Percentiles rank a stretch among this genome's conserved stretches.
Conservation (phyloP, 805 yeast species). For the Spathaspora arborariae region DNA sequence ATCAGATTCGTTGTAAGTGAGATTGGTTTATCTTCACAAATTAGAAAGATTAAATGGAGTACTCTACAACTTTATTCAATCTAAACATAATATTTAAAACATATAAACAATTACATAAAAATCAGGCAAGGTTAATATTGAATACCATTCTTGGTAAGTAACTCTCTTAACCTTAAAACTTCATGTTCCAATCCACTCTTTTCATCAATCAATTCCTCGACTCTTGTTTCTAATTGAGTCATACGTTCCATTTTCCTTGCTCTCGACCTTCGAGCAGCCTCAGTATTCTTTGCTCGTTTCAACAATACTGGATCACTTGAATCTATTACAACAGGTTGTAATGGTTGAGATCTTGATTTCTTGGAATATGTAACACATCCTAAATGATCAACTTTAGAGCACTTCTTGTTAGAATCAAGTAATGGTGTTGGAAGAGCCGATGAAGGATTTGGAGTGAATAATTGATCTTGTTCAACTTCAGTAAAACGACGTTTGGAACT, state of each 20-base stretch:
- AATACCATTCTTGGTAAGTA: slow-evolving; percentile 34
- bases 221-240: slow-evolving; percentile 74
- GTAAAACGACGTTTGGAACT: slow-evolving; percentile 15
- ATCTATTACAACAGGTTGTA: slow-evolving; percentile 61
- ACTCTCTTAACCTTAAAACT: slow-evolving; percentile 52
- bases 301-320: slow-evolving; percentile 61
- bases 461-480: slow-evolving; percentile 23
- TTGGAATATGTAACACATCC: slow-evolving; percentile 76
- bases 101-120: slow-evolving; percentile 1
- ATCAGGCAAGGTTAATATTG: slow-evolving; percentile 2
- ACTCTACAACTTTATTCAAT: too few species aligned
- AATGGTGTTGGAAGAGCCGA: slow-evolving; percentile 33
- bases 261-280: slow-evolving; percentile 93
- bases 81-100: not conserved
- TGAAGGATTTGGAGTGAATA: slow-evolving; percentile 27
- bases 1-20: too few species aligned
- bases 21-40: too few species aligned
- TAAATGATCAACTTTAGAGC: slow-evolving; percentile 54
- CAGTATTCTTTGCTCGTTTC: slow-evolving; percentile 96
- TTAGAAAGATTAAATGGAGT: too few species aligned
- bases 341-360: slow-evolving; percentile 69
- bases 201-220: slow-evolving; percentile 56
- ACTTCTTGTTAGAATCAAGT: slow-evolving; percentile 16
- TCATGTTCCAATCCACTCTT: slow-evolving; percentile 63
- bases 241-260: slow-evolving; percentile 90